Base-by-base conservation (phyloP, 2,329 filamentous ascomycete species). In the Tympanopsis confertula region DNA sequence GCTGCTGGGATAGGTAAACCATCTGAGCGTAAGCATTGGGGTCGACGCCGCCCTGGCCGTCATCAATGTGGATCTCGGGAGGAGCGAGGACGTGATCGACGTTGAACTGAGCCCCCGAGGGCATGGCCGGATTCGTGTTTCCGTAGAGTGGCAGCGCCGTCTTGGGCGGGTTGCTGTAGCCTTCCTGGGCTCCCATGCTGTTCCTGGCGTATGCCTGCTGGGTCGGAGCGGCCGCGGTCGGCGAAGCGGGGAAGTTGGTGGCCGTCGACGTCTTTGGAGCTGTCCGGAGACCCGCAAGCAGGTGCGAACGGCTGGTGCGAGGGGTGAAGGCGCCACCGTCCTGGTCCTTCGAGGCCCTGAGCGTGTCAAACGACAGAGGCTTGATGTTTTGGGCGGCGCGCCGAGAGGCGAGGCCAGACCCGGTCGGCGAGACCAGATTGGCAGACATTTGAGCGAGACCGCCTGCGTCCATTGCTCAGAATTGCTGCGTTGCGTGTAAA, bases 361-460 rank as follows among this genome's bases (percentile, higher is more conserved):
- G 72, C 38, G 77, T 74, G 48, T 80, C 85, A 57, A 81, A 88
- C 46, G 66, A 94, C 61, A 95, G 74, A 47, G 87, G 86, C 68
- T 95, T 95, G 63, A 94, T 82, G 57, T 85, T 82, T 53, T 85
- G 77, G 47, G 86, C 84, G 54, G 93, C 86, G 47, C 78, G 75
- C 50, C 91, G 82, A 51, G 88, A 89, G 45, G 86, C 86, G 55
- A 94, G 83, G 53, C 87, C 85, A 47, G 82, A 77, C 60, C 74
- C 74, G 56, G 74, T 69, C 59, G 82, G 70, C 58, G 73, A 66
- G 60, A 84, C 84, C 61, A 80, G 74, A 70, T 80, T 85, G 71
- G 86, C 89, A 68, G 86, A 85, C 89, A 96, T 96, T 75, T 93
- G 87, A 91, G 87, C 82, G 71, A 94, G 86, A 91, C 87, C 86